Conservation (phyloP, 495 filamentous ascomycete species). For the Trichoderma gamsii region DNA sequence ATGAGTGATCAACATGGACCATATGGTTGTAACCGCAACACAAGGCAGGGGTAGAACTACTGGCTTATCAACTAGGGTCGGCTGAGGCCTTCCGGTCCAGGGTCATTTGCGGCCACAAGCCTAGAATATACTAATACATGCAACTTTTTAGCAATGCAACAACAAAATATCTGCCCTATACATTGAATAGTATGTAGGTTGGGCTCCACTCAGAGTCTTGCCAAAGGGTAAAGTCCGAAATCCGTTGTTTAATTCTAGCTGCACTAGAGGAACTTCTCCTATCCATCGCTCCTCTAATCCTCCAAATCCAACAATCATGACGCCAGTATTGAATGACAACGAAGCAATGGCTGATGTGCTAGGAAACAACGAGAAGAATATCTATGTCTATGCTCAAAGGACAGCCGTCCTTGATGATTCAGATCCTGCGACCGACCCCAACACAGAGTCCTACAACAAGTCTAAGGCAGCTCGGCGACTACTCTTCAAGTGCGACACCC, state of each 20-base stretch:
- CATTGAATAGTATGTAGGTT: not conserved
- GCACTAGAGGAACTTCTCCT: not conserved
- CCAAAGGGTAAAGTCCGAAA: not conserved
- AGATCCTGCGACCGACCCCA: not conserved
- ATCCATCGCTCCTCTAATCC: not conserved
- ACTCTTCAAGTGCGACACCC: constrained; percentile 44
- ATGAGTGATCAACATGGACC: not conserved
- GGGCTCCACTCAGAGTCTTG: not conserved
- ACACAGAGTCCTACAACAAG: not conserved
- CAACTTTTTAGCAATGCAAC: not conserved
- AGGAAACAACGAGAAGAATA: not conserved
- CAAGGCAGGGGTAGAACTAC: not conserved
- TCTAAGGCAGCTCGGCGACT: constrained; percentile 33
- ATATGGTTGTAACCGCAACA: not conserved
- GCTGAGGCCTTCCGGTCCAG: not conserved
- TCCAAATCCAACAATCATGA: not conserved
- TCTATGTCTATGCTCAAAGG: not conserved
- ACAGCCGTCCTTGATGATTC: not conserved
- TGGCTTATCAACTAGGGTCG: not conserved
- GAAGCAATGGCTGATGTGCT: not conserved
- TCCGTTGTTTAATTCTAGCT: not conserved
- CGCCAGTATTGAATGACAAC: not conserved
- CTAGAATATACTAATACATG: too few species aligned
- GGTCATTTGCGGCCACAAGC: too few species aligned
- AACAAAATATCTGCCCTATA: not conserved